Conservation (phyloP, 345 rosid genomes). For the Ceriops zippeliana region DNA sequence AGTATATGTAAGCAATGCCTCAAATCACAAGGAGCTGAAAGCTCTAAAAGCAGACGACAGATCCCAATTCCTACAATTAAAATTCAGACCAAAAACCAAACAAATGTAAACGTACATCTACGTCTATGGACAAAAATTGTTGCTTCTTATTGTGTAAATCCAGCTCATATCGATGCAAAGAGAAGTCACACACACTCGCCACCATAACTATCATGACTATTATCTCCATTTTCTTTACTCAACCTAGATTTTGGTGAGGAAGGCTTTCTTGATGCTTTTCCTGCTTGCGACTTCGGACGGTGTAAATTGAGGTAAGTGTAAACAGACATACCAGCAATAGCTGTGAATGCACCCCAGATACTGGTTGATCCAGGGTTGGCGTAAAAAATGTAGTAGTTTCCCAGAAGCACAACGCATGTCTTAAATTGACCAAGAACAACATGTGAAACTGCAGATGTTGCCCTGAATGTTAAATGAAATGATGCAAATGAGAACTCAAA, state of each 20-base stretch:
- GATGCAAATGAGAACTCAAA: conserved; percentile 2
- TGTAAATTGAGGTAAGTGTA: conserved; percentile 52
- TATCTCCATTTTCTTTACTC: conserved; percentile 42
- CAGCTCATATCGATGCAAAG: not conserved
- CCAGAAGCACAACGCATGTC: conserved; percentile 65
- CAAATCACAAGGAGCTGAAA: not conserved
- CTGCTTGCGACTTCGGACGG: conserved; percentile 32
- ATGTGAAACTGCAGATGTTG: conserved; percentile 70
- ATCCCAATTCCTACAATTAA: conserved; percentile 8
- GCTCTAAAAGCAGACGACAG: no score
- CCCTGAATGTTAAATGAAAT: conserved; percentile 33
- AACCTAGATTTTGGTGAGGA: conserved; percentile 44
- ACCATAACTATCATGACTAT: conserved; percentile 25
- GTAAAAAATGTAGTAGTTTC: conserved; percentile 54
- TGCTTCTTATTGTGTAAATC: not conserved
- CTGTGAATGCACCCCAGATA: conserved; percentile 57
- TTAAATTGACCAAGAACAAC: conserved; percentile 81
- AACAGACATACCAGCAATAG: conserved; percentile 64
- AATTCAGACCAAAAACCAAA: not conserved
- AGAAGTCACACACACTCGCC: conserved; percentile 21
- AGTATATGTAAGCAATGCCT: no score
- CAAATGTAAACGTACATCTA: not conserved
- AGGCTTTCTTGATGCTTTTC: conserved; percentile 31
- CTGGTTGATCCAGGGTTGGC: conserved; percentile 65
- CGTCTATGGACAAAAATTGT: not conserved